Percentiles rank a stretch among this genome's conserved stretches.
These are phyloP conservation scores for Atkinsonella hypoxylon DNA, from an alignment of 2,329 filamentous ascomycete species.

Conservation along the genomic window DNA sequence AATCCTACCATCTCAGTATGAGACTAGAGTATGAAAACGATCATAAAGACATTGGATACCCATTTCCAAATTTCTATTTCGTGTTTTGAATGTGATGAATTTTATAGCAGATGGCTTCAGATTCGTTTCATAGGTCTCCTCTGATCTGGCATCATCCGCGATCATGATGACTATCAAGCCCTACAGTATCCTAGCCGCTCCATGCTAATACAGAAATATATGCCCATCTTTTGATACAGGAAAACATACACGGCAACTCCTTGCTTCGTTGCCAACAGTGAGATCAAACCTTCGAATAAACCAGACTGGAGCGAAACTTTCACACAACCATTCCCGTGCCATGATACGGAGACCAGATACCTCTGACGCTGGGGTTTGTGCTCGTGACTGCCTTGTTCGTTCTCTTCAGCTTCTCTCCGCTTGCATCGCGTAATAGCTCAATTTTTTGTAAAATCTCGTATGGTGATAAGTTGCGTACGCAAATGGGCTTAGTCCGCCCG, in stretches of 20 bases:
- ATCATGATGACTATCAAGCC: not conserved
- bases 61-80: not conserved
- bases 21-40: not conserved
- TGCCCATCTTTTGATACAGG: slow-evolving; percentile 14
- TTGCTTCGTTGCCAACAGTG: slow-evolving; percentile 1
- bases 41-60: not conserved
- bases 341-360: slow-evolving; percentile 61
- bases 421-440: slow-evolving; percentile 59
- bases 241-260: slow-evolving; percentile 14
- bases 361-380: slow-evolving; percentile 54
- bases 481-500: slow-evolving; percentile 72
- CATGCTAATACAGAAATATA: slow-evolving; percentile 12
- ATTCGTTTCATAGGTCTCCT: not conserved
- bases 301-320: slow-evolving; percentile 5
- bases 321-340: slow-evolving; percentile 44
- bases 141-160: not conserved
- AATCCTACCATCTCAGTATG: not conserved
- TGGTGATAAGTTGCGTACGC: slow-evolving; percentile 74
- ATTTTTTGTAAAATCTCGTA: slow-evolving; percentile 74
- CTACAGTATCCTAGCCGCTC: slow-evolving; percentile 16
- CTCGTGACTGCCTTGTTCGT: slow-evolving; percentile 53
- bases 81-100: not conserved
- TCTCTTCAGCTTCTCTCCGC: slow-evolving; percentile 58
- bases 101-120: not conserved
- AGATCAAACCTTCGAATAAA: not conserved